Conservation (phyloP, 179 eudicot genomes). For the Actinidia arguta region DNA sequence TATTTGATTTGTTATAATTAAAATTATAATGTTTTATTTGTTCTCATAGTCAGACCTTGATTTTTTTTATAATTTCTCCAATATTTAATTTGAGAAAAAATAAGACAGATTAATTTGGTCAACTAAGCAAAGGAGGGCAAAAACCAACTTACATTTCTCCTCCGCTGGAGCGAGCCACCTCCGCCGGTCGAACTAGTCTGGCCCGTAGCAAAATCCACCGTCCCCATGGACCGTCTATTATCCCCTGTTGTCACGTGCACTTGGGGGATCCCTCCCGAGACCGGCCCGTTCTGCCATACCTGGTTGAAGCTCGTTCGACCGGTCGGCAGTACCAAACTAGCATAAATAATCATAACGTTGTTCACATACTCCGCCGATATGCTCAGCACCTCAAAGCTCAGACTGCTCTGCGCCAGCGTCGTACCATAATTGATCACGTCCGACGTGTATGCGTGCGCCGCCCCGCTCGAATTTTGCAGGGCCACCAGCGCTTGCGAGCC, state of each 20-base stretch:
- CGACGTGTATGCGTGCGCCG: conserved; percentile 61
- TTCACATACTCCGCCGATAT: conserved; percentile 42
- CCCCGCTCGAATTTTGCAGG: conserved; percentile 44
- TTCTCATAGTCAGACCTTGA: too few relatives aligned
- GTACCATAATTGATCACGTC: conserved; percentile 44
- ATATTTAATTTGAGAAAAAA: too few relatives aligned
- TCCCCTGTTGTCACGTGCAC: conserved; percentile 44
- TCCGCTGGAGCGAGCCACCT: conserved; percentile 32
- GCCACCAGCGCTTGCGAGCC: conserved; percentile 81
- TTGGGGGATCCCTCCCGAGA: conserved; percentile 38
- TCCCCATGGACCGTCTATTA: conserved; percentile 54
- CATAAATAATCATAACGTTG: conserved; percentile 59
- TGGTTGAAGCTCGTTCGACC: conserved; percentile 55
- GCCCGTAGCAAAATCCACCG: conserved; percentile 57
- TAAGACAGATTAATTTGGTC: not conserved
- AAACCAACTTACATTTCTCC: conserved; percentile 43
- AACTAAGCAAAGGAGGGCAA: not conserved
- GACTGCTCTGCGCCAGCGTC: conserved; percentile 27
- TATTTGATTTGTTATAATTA: too few relatives aligned
- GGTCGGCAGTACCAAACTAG: conserved; percentile 50
- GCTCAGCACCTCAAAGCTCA: conserved; percentile 56
- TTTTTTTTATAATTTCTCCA: too few relatives aligned
- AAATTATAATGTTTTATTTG: too few relatives aligned
- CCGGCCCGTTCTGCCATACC: conserved; percentile 84
- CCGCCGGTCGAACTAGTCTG: conserved; percentile 5